Evolutionary conservation across 345 rosid species (phyloP).

Genomic region (Dovyalis caffra): DNA sequence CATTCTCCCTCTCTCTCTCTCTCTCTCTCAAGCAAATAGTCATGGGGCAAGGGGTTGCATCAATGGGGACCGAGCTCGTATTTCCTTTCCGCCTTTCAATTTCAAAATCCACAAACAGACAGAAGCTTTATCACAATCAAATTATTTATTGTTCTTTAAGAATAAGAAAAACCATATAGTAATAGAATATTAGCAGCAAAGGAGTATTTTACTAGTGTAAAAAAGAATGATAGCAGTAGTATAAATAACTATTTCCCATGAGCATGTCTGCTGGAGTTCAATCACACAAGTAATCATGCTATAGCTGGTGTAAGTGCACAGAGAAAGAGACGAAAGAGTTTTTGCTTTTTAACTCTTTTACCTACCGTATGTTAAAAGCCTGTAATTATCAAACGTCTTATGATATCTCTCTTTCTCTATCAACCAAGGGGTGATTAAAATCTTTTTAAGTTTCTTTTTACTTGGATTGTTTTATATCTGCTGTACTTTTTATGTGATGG

Average conservation of each 20-base stretch:
- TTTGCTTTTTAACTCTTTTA: conserved; percentile 30
- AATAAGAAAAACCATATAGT: background rate
- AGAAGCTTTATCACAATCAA: background rate
- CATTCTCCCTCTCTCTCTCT: background rate
- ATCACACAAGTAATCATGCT: conserved; percentile 36
- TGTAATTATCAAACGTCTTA: conserved; percentile 30
- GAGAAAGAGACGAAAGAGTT: conserved; percentile 23
- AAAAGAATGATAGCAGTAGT: background rate
- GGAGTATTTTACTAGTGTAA: background rate
- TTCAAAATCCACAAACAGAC: background rate
- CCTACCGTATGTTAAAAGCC: conserved; percentile 32
- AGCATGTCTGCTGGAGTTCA: conserved; percentile 31
- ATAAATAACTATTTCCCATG: background rate
- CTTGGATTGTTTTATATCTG: conserved; percentile 25
- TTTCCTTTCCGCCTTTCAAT: background rate
- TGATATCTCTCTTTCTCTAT: conserved; percentile 11
- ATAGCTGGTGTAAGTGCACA: conserved; percentile 13
- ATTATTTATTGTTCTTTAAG: background rate
- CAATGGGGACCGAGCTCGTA: conserved; percentile 26
- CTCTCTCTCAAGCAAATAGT: conserved; percentile 8
- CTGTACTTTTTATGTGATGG: conserved; percentile 24
- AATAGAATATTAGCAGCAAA: background rate
- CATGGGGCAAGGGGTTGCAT: conserved; percentile 28
- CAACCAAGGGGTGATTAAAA: conserved; percentile 2
- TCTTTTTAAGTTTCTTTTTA: background rate